Base-by-base conservation (phyloP, 139 green algal species). In the Pycnococcus provasolii region DNA sequence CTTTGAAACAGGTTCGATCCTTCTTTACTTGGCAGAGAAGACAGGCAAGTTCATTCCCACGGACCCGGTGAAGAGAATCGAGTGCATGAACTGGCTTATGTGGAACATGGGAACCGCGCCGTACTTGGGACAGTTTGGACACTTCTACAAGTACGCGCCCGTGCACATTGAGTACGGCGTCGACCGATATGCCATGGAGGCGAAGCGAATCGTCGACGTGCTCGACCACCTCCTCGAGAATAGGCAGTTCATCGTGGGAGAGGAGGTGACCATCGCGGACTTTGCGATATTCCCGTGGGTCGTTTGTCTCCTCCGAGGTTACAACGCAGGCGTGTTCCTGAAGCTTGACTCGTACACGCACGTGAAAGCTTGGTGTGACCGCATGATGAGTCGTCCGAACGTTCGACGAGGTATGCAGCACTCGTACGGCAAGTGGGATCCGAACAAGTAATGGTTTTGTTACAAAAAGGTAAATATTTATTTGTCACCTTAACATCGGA, bases 1-100 rank as follows among this genome's bases (percentile, higher is more conserved):
- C n/a, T 84, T 81, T 42, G 78, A 84, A 62, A 80, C 45, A 42
- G 77, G 78, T 4, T 60, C 52, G 1, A 84, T 84, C 52, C 45
- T 83, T 39, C 37, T 78, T 45, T 84, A 84, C 60, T 45, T 84
- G 7, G 73, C 73, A 3, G 73, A 84, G 58, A 84, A 81, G 45
- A 58, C 63, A 40, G 70, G 60, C 3, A 76, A 77, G 51, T 77
- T 84, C 39, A 48, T 84, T 2, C 72, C 78, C 1, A 59, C 61
- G 57, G 75, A 82, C 57, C 41, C 64, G 2, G 8, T n/a, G 9
- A 71, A 65, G 6, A 11, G 45, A 6, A 66, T 60, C 15, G 70
- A 79, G 45, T 57, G 58, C 40, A 53, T 85, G 1, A 70, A 84
- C 59, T 84, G 78, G 78, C 60, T 84, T 15, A 78, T 84, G 52